These are phyloP conservation scores for Paramyrothecium roridum DNA, from an alignment of 2,329 filamentous ascomycete species.

Conservation along the genomic window DNA sequence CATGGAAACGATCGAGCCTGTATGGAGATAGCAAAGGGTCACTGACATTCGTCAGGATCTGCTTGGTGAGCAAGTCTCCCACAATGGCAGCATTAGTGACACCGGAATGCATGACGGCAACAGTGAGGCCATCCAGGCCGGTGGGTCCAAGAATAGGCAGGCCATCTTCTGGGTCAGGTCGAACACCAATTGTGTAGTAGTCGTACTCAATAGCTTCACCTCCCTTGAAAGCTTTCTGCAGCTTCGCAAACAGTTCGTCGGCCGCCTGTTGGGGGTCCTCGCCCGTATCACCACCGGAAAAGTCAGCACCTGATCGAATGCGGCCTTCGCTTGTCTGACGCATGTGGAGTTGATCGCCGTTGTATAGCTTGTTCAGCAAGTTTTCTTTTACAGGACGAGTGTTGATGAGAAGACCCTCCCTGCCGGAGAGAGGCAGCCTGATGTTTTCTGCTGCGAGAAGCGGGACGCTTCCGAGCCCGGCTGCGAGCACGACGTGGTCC, in stretches of 20 bases:
- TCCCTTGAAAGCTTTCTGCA: conserved; percentile 13
- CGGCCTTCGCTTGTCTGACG: conserved; percentile 24
- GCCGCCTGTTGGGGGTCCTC: conserved; percentile 17
- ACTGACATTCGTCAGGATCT: conserved; percentile 1
- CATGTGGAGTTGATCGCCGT: conserved; percentile 20
- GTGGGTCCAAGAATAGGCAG: conserved; percentile 22
- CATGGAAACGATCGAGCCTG: conserved; percentile 2
- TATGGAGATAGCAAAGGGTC: conserved; percentile 1
- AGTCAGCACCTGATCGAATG: conserved; percentile 14
- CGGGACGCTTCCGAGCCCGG: conserved; percentile 20
- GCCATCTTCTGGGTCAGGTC: conserved; percentile 22
- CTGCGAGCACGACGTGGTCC: conserved; percentile 26
- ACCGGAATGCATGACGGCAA: conserved; percentile 25
- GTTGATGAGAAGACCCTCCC: conserved; percentile 24
- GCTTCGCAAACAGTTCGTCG: conserved; percentile 15
- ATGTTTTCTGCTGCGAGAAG: conserved; percentile 18
- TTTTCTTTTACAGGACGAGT: conserved; percentile 15
- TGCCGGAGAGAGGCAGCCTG: conserved; percentile 15
- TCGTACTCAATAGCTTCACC: conserved; percentile 19
- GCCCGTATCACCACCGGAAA: conserved; percentile 7
- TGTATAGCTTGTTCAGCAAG: conserved; percentile 16
- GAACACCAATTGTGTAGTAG: conserved; percentile 21
- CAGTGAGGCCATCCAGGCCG: conserved; percentile 19
- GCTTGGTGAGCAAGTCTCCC: conserved; percentile 3
- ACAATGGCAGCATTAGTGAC: conserved; percentile 7